These are phyloP conservation scores for Trichoderma simmonsii DNA, from an alignment of 2,329 filamentous ascomycete species.

Conservation along the genomic window DNA sequence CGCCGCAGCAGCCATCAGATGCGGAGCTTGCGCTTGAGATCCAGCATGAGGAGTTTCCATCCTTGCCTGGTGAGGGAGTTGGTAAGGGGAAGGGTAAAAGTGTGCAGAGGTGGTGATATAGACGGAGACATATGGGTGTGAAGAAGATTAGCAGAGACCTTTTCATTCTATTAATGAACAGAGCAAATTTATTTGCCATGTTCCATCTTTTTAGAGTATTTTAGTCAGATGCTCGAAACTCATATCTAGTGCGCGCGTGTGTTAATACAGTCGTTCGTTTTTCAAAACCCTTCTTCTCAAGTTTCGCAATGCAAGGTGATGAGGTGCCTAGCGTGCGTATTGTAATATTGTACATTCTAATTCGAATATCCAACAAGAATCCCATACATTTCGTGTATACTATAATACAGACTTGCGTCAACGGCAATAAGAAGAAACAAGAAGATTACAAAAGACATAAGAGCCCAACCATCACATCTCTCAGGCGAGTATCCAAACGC, in stretches of 20 bases:
- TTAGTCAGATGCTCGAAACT: not conserved
- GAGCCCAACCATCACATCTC: not conserved
- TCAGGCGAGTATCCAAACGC: conserved; percentile 35
- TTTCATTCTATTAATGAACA: not conserved
- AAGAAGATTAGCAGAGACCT: not conserved
- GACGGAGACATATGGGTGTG: not conserved
- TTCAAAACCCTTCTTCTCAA: not conserved
- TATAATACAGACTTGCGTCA: not conserved
- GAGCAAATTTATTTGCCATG: not conserved
- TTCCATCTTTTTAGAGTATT: not conserved
- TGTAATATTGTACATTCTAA: not conserved
- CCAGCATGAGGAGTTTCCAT: conserved; percentile 40
- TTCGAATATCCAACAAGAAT: not conserved
- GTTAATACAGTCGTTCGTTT: not conserved
- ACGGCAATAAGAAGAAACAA: not conserved
- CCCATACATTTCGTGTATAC: not conserved
- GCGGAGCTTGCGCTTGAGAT: conserved; percentile 17
- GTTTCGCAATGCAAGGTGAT: not conserved
- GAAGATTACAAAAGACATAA: not conserved
- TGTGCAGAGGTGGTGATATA: conserved; percentile 28
- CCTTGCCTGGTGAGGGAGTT: conserved; percentile 38
- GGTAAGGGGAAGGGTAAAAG: conserved; percentile 50
- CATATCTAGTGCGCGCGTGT: not conserved
- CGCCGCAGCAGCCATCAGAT: not conserved
- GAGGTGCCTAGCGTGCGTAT: not conserved